Evolutionary conservation across 78 protist genomes (phyloP).

Genomic region (Capsaspora owczarzaki): DNA sequence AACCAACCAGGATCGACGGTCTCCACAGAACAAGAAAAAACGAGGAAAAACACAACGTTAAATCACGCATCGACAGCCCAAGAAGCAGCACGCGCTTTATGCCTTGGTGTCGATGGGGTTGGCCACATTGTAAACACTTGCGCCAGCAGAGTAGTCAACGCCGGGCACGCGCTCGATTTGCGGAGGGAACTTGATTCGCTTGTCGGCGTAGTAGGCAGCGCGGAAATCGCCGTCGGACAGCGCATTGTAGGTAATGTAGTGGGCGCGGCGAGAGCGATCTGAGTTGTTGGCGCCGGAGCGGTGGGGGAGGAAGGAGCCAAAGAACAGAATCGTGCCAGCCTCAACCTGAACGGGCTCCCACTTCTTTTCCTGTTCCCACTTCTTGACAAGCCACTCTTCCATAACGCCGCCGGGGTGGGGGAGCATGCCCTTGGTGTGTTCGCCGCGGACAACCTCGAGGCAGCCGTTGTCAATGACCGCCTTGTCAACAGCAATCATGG

Average conservation of each 20-base stretch:
- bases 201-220: slow-evolving; percentile 35
- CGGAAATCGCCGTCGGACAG: slow-evolving; percentile 31
- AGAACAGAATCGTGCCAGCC: slow-evolving; percentile 42
- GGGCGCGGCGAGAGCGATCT: not conserved
- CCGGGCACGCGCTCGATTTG: slow-evolving; percentile 1
- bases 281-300: slow-evolving; percentile 20
- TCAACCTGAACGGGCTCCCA: slow-evolving; percentile 18
- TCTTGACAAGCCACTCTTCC: not conserved
- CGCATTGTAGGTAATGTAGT: slow-evolving; percentile 34
- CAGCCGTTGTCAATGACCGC: slow-evolving; percentile 1
- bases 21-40: too few relatives aligned
- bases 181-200: slow-evolving; percentile 13
- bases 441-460: slow-evolving; percentile 16
- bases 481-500: not conserved
- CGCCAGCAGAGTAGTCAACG: slow-evolving; percentile 1
- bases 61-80: too few relatives aligned
- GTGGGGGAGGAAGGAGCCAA: slow-evolving; percentile 32
- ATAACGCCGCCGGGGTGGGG: slow-evolving; percentile 15
- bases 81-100: too few relatives aligned
- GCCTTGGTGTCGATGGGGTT: too few relatives aligned
- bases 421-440: not conserved
- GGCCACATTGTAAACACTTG: not conserved
- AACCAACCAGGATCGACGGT: too few relatives aligned
- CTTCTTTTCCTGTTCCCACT: not conserved
- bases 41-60: too few relatives aligned